Conservation (phyloP, 345 rosid genomes). For the Eucalyptus viminalis region DNA sequence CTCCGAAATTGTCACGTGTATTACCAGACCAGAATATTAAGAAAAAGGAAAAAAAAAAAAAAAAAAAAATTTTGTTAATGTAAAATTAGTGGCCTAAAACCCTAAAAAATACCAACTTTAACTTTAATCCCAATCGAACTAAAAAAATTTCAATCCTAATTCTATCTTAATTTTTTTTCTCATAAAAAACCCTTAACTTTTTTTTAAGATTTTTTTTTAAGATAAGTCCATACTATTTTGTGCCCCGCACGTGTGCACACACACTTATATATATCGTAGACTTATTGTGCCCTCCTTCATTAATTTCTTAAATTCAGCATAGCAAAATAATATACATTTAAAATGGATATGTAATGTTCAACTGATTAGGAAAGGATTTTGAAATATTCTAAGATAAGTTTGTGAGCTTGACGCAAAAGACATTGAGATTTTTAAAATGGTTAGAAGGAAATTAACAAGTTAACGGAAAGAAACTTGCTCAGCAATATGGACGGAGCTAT, state of each 20-base stretch:
- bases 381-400: neutral
- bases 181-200: fast-evolving
- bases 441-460: neutral
- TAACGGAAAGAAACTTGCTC: neutral
- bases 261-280: too few species aligned
- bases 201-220: too few species aligned
- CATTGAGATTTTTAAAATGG: neutral
- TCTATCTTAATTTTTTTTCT: neutral
- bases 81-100: neutral
- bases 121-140: neutral
- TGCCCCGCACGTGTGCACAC: fast-evolving
- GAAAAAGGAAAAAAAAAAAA: neutral
- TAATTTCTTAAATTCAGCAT: neutral
- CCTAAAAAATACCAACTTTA: neutral
- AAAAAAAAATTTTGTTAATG: neutral
- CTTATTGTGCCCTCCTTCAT: neutral
- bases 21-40: neutral
- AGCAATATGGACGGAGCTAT: neutral
- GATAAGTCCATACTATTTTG: neutral
- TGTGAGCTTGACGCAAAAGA: neutral
- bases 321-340: neutral
- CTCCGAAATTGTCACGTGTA: neutral
- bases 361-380: too few species aligned
- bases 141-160: neutral
- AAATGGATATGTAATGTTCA: neutral